These are phyloP conservation scores for Pezizomycotina sp. DNA, from an alignment of 2,329 filamentous ascomycete species.

Conservation along the genomic window DNA sequence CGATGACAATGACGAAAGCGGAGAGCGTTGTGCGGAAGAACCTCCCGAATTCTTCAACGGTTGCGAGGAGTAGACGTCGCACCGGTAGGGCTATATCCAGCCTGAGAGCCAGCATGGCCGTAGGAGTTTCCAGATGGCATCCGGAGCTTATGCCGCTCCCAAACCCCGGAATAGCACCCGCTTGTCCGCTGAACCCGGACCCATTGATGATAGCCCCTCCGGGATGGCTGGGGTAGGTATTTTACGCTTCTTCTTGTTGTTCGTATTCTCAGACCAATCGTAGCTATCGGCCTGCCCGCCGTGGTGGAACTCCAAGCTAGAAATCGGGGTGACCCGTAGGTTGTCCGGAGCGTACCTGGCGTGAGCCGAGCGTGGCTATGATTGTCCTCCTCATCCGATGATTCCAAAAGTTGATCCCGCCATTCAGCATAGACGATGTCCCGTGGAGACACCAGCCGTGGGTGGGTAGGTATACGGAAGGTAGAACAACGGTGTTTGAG, in stretches of 20 bases:
- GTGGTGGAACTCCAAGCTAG: too few species aligned
- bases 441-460: conserved; percentile 25
- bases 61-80: conserved; percentile 20
- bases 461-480: conserved; percentile 40
- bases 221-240: conserved; percentile 75
- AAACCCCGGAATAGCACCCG: conserved; percentile 13
- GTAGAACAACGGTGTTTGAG: conserved; percentile 58
- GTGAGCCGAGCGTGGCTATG: too few species aligned
- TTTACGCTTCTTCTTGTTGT: conserved; percentile 98
- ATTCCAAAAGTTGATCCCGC: conserved; percentile 28
- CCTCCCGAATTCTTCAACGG: conserved; percentile 23
- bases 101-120: too few species aligned
- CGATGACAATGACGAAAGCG: conserved; percentile 19
- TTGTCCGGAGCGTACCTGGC: too few species aligned
- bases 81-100: too few species aligned
- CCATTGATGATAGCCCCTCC: conserved; percentile 26
- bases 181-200: conserved; percentile 14
- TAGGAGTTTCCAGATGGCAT: too few species aligned
- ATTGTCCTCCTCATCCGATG: conserved; percentile 28
- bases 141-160: too few species aligned
- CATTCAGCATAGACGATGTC: conserved; percentile 21
- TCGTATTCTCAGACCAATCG: conserved; percentile 94
- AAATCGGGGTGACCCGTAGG: too few species aligned
- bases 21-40: conserved; percentile 23
- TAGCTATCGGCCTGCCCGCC: conserved; percentile 79